Evolutionary conservation across 371 early-diverging fungal genomes (phyloP).

Genomic region (Coemansia sp.): DNA sequence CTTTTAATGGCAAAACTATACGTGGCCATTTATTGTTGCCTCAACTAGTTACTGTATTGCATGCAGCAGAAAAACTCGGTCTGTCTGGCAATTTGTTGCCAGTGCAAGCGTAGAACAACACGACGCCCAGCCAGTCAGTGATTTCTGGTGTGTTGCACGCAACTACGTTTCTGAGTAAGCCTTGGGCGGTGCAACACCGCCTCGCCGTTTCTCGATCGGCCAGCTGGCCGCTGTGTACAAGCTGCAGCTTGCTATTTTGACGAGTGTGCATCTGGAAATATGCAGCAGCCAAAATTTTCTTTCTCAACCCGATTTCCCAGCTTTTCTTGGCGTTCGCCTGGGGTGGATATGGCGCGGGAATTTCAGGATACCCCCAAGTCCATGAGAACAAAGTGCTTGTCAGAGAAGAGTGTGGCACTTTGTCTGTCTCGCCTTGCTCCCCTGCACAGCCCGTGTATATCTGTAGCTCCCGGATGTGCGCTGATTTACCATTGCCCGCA

Average conservation of each 20-base stretch:
- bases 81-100: neutral
- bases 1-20: neutral
- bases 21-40: neutral
- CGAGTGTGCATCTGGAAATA: neutral
- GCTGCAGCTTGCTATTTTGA: neutral
- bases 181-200: no score
- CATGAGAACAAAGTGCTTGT: neutral
- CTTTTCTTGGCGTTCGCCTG: neutral
- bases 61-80: neutral
- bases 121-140: no score
- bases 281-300: neutral
- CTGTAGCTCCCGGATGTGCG: neutral
- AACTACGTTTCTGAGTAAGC: no score
- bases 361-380: slow-evolving; percentile 4
- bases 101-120: no score
- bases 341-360: neutral
- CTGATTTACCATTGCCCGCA: slow-evolving; percentile 4
- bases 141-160: no score
- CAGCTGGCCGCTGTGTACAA: no score
- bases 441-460: neutral
- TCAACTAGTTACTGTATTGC: neutral
- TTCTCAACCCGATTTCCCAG: neutral
- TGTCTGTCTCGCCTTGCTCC: neutral
- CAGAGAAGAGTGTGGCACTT: neutral
- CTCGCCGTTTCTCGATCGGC: no score